Conservation (phyloP, 2,329 filamentous ascomycete genomes). For the Fragosphaeria purpurea region DNA sequence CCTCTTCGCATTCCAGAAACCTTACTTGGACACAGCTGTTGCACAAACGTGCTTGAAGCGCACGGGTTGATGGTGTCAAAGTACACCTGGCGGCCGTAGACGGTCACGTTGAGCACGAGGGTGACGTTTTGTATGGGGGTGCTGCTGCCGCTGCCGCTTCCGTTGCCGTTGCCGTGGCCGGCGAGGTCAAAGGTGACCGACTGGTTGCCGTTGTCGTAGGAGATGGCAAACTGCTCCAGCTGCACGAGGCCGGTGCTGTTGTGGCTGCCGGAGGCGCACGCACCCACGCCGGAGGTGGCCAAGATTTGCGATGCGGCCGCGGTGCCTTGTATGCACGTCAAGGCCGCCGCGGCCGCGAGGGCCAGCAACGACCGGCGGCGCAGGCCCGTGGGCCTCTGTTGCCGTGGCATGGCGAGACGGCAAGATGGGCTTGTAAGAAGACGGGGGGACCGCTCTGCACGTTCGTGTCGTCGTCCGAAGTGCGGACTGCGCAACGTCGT, state of each 20-base stretch:
- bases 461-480: too few species aligned
- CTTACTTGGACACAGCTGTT: slow-evolving; percentile 72
- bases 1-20: background rate
- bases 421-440: too few species aligned
- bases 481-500: background rate
- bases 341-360: slow-evolving; percentile 7
- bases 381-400: slow-evolving; percentile 3
- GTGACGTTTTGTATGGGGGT: slow-evolving; percentile 66
- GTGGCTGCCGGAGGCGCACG: slow-evolving; percentile 71
- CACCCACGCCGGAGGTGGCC: slow-evolving; percentile 47
- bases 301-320: slow-evolving; percentile 20
- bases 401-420: too few species aligned
- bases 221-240: slow-evolving; percentile 65
- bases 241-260: slow-evolving; percentile 45
- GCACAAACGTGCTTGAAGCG: slow-evolving; percentile 52
- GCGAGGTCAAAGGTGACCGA: slow-evolving; percentile 72
- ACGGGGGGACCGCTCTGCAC: too few species aligned
- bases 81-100: slow-evolving; percentile 78
- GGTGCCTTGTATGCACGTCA: background rate
- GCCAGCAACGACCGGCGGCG: slow-evolving; percentile 11
- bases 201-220: slow-evolving; percentile 66
- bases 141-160: slow-evolving; percentile 68
- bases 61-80: slow-evolving; percentile 77
- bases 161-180: slow-evolving; percentile 60
- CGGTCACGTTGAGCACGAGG: slow-evolving; percentile 63